phyloP scores from a whole-genome alignment of 176 grass and related monocot genomes.

The Olyra latifolia region DNA sequence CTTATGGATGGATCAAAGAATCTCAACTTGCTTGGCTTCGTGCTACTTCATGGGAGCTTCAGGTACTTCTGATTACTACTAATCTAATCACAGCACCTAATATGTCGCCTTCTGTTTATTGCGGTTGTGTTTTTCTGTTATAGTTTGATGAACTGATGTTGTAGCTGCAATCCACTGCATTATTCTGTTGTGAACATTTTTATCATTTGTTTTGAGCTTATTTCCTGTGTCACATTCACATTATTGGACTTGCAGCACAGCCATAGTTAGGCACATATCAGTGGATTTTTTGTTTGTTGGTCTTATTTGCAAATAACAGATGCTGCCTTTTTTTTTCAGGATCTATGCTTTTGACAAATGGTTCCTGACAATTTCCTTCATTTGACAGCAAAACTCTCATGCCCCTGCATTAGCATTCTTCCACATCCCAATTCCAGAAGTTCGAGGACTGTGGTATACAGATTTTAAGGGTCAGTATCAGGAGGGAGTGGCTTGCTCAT shows the following conservation, averaged over 20 bases:
- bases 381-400: conserved; percentile 46
- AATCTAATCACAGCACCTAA: neutral
- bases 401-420: conserved; percentile 73
- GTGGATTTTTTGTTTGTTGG: neutral
- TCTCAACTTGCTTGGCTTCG: conserved; percentile 79
- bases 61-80: conserved; percentile 47
- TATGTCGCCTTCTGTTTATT: neutral
- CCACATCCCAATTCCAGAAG: conserved; percentile 88
- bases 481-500: conserved; percentile 84
- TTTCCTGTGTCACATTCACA: neutral
- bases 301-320: neutral
- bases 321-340: neutral
- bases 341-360: neutral
- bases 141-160: neutral
- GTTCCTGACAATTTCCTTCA: neutral
- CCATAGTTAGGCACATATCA: neutral
- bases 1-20: conserved; percentile 91
- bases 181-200: neutral
- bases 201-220: neutral
- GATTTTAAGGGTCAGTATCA: conserved; percentile 72
- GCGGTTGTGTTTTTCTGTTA: neutral
- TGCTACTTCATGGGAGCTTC: conserved; percentile 50
- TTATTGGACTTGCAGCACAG: neutral
- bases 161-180: neutral
- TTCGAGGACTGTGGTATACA: conserved; percentile 65